Evolutionary conservation across 306 rosid species (phyloP).

Genomic region (Echinosophora koreensis): DNA sequence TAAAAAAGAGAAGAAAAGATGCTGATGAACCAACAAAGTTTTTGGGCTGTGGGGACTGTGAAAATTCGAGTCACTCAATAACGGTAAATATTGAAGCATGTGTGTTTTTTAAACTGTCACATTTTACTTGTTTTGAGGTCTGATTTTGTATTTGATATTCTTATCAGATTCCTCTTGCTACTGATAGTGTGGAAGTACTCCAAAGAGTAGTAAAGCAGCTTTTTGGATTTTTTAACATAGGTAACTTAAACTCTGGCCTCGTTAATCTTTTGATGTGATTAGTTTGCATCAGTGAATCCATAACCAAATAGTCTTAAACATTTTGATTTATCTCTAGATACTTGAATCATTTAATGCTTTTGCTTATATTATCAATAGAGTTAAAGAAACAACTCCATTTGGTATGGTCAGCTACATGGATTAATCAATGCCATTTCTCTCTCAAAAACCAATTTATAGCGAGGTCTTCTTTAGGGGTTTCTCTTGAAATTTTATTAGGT

Average conservation of each 20-base stretch:
- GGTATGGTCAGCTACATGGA: background rate
- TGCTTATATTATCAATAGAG: constrained; percentile 20
- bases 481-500: background rate
- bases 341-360: constrained; percentile 30
- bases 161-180: constrained; percentile 82
- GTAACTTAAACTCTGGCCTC: constrained; percentile 52
- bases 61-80: constrained; percentile 90
- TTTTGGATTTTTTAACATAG: constrained; percentile 74
- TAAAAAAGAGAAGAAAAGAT: constrained; percentile 82
- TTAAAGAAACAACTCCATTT: constrained; percentile 26
- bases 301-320: background rate
- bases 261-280: constrained; percentile 21
- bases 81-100: constrained; percentile 62
- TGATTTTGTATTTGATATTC: constrained; percentile 44
- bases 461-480: constrained; percentile 3
- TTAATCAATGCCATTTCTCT: background rate
- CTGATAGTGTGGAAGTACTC: constrained; percentile 84
- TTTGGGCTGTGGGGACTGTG: constrained; percentile 98
- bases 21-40: constrained; percentile 89
- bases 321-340: constrained; percentile 18
- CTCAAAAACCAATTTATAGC: background rate
- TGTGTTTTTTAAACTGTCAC: constrained; percentile 17
- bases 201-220: constrained; percentile 82
- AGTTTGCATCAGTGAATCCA: constrained; percentile 26
- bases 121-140: constrained; percentile 39